These are phyloP conservation scores for Lobosporangium transversale DNA, from an alignment of 192 early-diverging fungal species.

Conservation along the genomic window DNA sequence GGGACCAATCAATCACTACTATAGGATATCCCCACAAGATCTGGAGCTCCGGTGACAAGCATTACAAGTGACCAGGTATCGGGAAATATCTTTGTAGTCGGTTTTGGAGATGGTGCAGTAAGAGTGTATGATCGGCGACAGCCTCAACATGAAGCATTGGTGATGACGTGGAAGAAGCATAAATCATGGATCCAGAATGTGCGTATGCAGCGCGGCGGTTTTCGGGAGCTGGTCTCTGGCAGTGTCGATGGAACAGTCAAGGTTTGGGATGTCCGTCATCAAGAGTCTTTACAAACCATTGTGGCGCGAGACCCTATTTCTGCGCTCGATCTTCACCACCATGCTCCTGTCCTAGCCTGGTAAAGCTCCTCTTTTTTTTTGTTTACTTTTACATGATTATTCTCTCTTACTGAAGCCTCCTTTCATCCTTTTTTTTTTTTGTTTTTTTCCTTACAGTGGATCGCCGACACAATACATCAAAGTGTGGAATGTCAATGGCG, in stretches of 20 bases:
- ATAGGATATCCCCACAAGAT: conserved; percentile 69
- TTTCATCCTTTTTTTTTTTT: not conserved
- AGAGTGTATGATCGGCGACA: conserved; percentile 75
- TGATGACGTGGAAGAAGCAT: conserved; percentile 70
- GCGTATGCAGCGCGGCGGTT: conserved; percentile 62
- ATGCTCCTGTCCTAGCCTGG: conserved; percentile 68
- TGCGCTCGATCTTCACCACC: conserved; percentile 68
- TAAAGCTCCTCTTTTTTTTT: conserved; percentile 30
- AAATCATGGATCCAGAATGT: conserved; percentile 66
- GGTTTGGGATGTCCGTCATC: conserved; percentile 68
- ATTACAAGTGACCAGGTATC: conserved; percentile 70
- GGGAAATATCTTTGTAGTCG: conserved; percentile 74
- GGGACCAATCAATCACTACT: too few relatives aligned
- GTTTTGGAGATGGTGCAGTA: conserved; percentile 79
- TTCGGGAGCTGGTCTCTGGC: conserved; percentile 74
- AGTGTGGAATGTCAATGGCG: conserved; percentile 66
- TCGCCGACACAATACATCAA: conserved; percentile 60
- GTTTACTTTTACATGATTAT: not conserved
- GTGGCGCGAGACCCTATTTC: conserved; percentile 47
- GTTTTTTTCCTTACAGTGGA: conserved; percentile 20
- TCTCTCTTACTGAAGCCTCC: not conserved
- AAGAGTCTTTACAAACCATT: conserved; percentile 56
- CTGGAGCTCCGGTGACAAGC: conserved; percentile 65
- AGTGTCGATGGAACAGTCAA: conserved; percentile 66
- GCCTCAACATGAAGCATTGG: conserved; percentile 62